These are phyloP conservation scores for Neospora caninum DNA, from an alignment of 169 alveolate genomes.

Conservation along the genomic window DNA sequence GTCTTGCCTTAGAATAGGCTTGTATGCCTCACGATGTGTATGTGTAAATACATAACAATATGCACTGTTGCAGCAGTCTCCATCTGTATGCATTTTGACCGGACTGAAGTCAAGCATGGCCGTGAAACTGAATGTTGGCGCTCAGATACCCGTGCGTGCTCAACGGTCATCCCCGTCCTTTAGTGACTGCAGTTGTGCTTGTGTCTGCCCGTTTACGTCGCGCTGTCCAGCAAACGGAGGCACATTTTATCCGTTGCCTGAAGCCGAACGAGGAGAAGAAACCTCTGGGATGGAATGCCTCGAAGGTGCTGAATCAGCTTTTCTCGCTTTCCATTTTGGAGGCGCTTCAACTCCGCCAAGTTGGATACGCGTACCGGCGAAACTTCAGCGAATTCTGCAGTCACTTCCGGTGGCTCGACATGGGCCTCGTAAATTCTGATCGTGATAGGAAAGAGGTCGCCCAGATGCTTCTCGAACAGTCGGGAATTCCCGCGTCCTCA, in stretches of 20 bases:
- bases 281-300: conserved; percentile 85
- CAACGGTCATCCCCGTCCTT: too few species aligned
- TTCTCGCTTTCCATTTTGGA: conserved; percentile 89
- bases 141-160: too few species aligned
- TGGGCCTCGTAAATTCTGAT: conserved; percentile 77
- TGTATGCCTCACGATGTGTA: too few species aligned
- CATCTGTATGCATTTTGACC: too few species aligned
- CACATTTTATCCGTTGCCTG: conserved; percentile 93
- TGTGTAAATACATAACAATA: too few species aligned
- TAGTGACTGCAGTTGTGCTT: too few species aligned
- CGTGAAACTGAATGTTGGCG: too few species aligned
- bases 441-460: conserved; percentile 78
- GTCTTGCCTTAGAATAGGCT: too few species aligned
- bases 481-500: conserved; percentile 69
- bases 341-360: conserved; percentile 85
- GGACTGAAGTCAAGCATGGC: too few species aligned
- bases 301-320: conserved; percentile 86
- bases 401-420: conserved; percentile 84
- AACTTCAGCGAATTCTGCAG: conserved; percentile 82
- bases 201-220: neutral
- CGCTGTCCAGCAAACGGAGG: conserved; percentile 82
- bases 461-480: conserved; percentile 69
- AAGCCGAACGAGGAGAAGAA: conserved; percentile 89
- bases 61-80: too few species aligned
- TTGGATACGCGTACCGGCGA: conserved; percentile 86